Evolutionary conservation across 1,284 basidiomycete genomes (phyloP).

Genomic region (Neonothopanus nambi): DNA sequence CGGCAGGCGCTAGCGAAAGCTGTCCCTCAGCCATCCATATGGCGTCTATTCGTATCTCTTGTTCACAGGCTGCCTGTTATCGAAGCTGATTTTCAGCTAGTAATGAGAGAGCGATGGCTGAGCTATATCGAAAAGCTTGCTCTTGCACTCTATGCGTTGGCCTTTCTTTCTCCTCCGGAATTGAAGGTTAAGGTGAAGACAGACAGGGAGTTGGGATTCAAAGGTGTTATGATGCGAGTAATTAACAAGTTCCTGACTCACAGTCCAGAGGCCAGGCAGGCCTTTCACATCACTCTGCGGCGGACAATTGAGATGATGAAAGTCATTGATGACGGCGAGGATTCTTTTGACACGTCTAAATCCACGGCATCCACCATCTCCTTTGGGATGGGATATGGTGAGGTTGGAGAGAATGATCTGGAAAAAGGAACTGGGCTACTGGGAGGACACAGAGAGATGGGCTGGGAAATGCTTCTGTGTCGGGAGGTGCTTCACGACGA

Average conservation of each 20-base stretch:
- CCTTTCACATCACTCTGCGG: conserved; percentile 67
- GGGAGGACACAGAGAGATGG: conserved; percentile 68
- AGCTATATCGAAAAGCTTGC: conserved; percentile 79
- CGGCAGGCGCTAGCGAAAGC: conserved; percentile 69
- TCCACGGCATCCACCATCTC: conserved; percentile 55
- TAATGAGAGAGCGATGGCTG: conserved; percentile 68
- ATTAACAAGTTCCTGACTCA: conserved; percentile 58
- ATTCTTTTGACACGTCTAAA: conserved; percentile 69
- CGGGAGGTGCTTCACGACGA: conserved; percentile 60
- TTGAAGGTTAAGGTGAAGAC: conserved; percentile 72
- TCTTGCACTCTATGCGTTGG: conserved; percentile 83
- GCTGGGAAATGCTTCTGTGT: conserved; percentile 68
- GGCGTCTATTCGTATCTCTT: conserved; percentile 67
- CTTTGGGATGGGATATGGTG: conserved; percentile 78
- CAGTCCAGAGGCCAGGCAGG: conserved; percentile 47
- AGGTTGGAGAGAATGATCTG: conserved; percentile 62
- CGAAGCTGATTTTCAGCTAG: conserved; percentile 74
- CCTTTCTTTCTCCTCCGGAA: conserved; percentile 78
- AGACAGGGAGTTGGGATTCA: conserved; percentile 58
- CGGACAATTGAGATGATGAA: conserved; percentile 85
- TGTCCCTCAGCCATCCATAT: conserved; percentile 60
- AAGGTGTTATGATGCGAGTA: conserved; percentile 63
- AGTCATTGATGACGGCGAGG: conserved; percentile 78
- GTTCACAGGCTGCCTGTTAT: conserved; percentile 82
- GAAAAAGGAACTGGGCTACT: conserved; percentile 76